Conservation (phyloP, 225 moss, liverwort and hornwort species). For the Bryum argenteum region DNA sequence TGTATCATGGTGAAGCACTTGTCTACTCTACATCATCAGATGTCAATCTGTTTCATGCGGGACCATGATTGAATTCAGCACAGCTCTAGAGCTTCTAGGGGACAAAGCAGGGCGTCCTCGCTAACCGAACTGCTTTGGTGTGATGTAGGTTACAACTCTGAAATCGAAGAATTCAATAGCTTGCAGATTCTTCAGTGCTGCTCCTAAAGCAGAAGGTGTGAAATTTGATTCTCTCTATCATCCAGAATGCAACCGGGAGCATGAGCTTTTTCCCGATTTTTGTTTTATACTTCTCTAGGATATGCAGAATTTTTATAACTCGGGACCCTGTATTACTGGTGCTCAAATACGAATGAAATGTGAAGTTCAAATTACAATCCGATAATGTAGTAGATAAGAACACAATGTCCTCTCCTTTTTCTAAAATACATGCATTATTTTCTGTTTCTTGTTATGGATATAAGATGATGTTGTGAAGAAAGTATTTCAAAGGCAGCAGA, state of each 20-base stretch:
- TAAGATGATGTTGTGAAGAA: constrained; percentile 80
- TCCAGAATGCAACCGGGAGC: background rate
- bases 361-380: background rate
- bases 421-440: constrained; percentile 8
- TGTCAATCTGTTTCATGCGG: background rate
- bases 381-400: background rate
- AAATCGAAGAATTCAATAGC: constrained; percentile 21
- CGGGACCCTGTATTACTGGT: background rate
- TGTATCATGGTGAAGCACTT: background rate
- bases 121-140: constrained; percentile 18
- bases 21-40: background rate
- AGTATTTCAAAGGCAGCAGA: constrained; percentile 64
- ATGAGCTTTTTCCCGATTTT: constrained; percentile 3
- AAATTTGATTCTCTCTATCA: background rate
- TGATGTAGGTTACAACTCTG: constrained; percentile 29
- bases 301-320: background rate
- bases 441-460: constrained; percentile 18
- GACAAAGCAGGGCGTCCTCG: background rate
- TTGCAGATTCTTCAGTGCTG: constrained; percentile 32
- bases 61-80: background rate
- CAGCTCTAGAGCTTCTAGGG: background rate
- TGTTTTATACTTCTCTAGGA: background rate
- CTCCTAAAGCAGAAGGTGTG: constrained; percentile 38
- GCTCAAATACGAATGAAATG: background rate
- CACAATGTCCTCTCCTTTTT: background rate